phyloP scores from a whole-genome alignment of 192 early-diverging fungal species.

The Lunasporangiospora selenospora region DNA sequence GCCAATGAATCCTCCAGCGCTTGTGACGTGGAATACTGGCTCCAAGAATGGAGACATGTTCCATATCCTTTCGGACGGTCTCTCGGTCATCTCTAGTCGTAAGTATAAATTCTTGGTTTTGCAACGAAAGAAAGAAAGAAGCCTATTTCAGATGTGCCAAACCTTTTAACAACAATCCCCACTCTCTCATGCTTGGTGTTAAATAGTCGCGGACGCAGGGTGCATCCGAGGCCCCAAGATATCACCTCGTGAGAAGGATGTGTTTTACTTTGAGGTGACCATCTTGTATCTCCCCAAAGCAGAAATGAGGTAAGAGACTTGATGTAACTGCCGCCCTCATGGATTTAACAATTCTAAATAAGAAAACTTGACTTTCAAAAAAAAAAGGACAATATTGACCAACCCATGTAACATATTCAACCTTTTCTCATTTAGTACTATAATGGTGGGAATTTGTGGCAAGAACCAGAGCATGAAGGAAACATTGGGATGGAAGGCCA shows the following conservation, averaged over 20 bases:
- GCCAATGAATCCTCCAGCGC: background rate
- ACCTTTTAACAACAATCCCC: background rate
- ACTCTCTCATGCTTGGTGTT: background rate
- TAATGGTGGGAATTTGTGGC: slow-evolving; percentile 41
- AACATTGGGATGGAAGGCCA: slow-evolving; percentile 27
- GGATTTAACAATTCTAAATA: too few relatives aligned
- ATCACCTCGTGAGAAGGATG: slow-evolving; percentile 43
- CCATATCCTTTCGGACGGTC: slow-evolving; percentile 19
- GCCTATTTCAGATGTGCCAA: too few relatives aligned
- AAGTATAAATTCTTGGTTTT: too few relatives aligned
- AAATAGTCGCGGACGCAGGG: slow-evolving; percentile 26
- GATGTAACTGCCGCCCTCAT: too few relatives aligned
- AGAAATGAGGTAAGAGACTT: slow-evolving; percentile 18
- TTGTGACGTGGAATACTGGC: slow-evolving; percentile 34
- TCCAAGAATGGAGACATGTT: slow-evolving; percentile 27
- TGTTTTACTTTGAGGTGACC: slow-evolving; percentile 44
- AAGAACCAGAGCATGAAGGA: slow-evolving; percentile 27
- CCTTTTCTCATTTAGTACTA: slow-evolving; percentile 6
- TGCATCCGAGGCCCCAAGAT: slow-evolving; percentile 45
- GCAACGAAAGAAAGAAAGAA: too few relatives aligned
- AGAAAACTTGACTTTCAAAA: too few relatives aligned
- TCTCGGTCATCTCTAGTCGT: slow-evolving; percentile 39
- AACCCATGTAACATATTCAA: too few relatives aligned
- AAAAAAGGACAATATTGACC: too few relatives aligned
- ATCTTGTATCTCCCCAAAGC: slow-evolving; percentile 32